These are phyloP conservation scores for Parietaria judaica DNA, from an alignment of 306 rosid species.

Conservation along the genomic window DNA sequence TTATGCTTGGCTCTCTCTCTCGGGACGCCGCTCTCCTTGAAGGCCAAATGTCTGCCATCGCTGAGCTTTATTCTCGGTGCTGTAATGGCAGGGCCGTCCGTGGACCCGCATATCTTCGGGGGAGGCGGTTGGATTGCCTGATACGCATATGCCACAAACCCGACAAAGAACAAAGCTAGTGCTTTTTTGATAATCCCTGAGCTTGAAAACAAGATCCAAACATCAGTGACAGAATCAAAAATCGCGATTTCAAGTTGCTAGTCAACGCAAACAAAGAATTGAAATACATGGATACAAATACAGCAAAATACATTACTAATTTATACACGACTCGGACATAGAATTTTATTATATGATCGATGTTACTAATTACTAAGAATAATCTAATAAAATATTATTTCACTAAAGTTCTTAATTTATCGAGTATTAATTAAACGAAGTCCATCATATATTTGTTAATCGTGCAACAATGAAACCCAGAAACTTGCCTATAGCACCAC, in stretches of 20 bases:
- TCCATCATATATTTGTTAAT: no score
- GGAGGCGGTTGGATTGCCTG: slow-evolving; percentile 70
- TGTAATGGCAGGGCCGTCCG: slow-evolving; percentile 64
- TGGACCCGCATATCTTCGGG: slow-evolving; percentile 64
- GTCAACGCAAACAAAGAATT: no score
- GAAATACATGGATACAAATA: no score
- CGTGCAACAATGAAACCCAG: no score
- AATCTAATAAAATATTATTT: no score
- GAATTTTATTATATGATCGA: no score
- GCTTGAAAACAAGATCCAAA: slow-evolving; percentile 2
- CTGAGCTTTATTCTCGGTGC: slow-evolving; percentile 66
- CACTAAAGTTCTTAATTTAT: no score
- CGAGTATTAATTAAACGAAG: no score
- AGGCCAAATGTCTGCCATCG: slow-evolving; percentile 86
- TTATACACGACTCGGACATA: no score
- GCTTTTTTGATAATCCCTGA: slow-evolving; percentile 57
- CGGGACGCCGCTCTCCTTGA: slow-evolving; percentile 67
- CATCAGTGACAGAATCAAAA: not conserved
- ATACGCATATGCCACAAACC: slow-evolving; percentile 68
- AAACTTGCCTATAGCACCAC: no score
- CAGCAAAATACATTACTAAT: no score
- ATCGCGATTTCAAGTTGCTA: not conserved
- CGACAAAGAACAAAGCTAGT: slow-evolving; percentile 41
- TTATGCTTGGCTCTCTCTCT: slow-evolving; percentile 59
- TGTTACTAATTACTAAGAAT: no score